Percentiles rank a stretch among this genome's conserved stretches.
These are phyloP conservation scores for Rhodomyrtus psidioides DNA, from an alignment of 441 rosid species.

Conservation along the genomic window DNA sequence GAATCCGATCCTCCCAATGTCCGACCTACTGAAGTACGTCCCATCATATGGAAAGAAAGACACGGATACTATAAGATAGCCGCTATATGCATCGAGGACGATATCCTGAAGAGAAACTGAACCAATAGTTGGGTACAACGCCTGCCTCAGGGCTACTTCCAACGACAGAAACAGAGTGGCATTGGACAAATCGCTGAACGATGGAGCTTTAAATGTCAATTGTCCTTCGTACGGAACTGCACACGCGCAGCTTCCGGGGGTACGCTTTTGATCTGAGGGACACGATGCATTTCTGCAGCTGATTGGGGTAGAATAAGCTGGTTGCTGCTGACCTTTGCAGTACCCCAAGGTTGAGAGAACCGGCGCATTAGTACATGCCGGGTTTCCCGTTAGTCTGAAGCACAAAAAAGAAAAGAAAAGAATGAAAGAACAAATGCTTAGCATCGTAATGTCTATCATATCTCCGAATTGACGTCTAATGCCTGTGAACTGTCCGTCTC, in stretches of 20 bases:
- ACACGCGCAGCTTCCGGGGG: constrained; percentile 92
- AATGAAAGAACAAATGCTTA: not conserved
- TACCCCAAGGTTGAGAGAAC: constrained; percentile 58
- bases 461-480: not conserved
- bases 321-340: constrained; percentile 48
- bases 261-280: constrained; percentile 55
- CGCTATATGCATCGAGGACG: constrained; percentile 52
- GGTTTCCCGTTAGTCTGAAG: constrained; percentile 77
- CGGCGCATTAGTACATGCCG: constrained; percentile 42
- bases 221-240: constrained; percentile 84
- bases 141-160: constrained; percentile 69
- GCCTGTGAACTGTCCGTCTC: constrained; percentile 3
- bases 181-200: constrained; percentile 59
- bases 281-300: constrained; percentile 61
- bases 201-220: constrained; percentile 68
- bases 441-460: not conserved
- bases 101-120: constrained; percentile 79
- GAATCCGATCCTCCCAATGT: constrained; percentile 67
- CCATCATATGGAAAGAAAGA: constrained; percentile 69
- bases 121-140: constrained; percentile 60
- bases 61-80: constrained; percentile 77
- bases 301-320: constrained; percentile 58
- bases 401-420: not conserved
- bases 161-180: constrained; percentile 53
- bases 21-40: constrained; percentile 50